phyloP scores from a whole-genome alignment of 306 rosid genomes.

The Prunus padus region DNA sequence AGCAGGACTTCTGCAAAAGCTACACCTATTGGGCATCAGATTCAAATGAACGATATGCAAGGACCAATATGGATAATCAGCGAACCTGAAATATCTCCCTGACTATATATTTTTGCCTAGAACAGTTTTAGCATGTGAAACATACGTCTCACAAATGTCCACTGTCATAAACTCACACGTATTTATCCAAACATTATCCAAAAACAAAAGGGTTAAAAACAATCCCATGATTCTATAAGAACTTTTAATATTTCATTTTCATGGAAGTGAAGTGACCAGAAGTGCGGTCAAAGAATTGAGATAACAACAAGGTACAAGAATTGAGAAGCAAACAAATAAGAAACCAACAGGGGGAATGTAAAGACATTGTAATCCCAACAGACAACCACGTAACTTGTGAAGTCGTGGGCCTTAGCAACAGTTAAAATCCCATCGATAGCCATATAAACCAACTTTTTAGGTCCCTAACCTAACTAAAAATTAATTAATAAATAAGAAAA shows the following conservation, averaged over 20 bases:
- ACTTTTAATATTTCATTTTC: neutral
- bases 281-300: neutral
- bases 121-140: neutral
- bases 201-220: neutral
- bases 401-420: neutral
- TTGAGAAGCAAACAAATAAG: neutral
- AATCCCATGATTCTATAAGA: neutral
- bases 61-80: conserved; percentile 1
- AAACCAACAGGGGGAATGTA: neutral
- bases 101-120: neutral
- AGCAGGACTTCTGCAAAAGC: conserved; percentile 4
- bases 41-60: conserved; percentile 22
- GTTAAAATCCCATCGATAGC: neutral
- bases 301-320: neutral
- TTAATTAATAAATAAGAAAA: neutral
- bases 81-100: neutral
- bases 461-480: conserved; percentile 12
- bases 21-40: neutral
- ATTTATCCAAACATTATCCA: neutral
- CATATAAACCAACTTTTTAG: neutral
- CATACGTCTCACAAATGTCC: neutral
- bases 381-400: neutral
- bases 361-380: neutral
- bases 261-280: neutral
- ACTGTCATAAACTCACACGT: neutral